phyloP scores from a whole-genome alignment of 805 yeast species.

The Cyberlindnera xylosilytica region DNA sequence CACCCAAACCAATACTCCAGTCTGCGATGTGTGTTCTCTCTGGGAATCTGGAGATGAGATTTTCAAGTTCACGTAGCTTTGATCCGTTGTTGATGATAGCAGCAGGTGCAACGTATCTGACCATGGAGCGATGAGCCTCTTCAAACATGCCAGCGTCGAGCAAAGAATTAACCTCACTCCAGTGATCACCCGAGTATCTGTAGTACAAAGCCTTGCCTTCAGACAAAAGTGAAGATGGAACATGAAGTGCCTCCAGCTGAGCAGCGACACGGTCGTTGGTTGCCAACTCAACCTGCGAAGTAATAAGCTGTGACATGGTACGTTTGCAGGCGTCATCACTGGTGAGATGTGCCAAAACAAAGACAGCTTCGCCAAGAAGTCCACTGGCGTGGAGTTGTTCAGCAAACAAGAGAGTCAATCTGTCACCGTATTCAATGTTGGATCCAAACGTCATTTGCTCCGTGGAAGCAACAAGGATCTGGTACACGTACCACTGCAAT shows the following conservation, averaged over 20 bases:
- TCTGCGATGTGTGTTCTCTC: conserved; percentile 37
- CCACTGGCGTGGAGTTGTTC: conserved; percentile 46
- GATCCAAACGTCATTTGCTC: conserved; percentile 25
- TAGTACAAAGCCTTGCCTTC: conserved; percentile 61
- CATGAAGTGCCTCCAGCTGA: conserved; percentile 37
- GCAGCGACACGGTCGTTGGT: conserved; percentile 28
- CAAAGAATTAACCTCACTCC: conserved; percentile 59
- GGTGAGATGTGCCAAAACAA: conserved; percentile 54
- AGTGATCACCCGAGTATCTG: conserved; percentile 45
- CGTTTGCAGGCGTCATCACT: conserved; percentile 44
- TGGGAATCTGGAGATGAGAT: conserved; percentile 43
- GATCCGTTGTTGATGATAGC: conserved; percentile 52
- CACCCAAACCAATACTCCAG: conserved; percentile 58
- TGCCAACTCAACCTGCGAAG: conserved; percentile 25
- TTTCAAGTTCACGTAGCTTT: conserved; percentile 29
- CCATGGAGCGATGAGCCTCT: conserved; percentile 61
- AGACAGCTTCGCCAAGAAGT: conserved; percentile 57
- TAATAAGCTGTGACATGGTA: conserved; percentile 33
- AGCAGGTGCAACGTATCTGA: conserved; percentile 66
- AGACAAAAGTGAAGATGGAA: conserved; percentile 48
- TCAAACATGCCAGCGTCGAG: conserved; percentile 56
- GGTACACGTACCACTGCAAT: conserved; percentile 51
- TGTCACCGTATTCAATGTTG: conserved; percentile 31
- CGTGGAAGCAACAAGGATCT: conserved; percentile 39
- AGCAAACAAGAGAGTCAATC: conserved; percentile 42